Evolutionary conservation across 305 asterid species (phyloP), one percentile per base, ranked within the genome.

Genomic region (Fraxinus xanthoxyloides): DNA sequence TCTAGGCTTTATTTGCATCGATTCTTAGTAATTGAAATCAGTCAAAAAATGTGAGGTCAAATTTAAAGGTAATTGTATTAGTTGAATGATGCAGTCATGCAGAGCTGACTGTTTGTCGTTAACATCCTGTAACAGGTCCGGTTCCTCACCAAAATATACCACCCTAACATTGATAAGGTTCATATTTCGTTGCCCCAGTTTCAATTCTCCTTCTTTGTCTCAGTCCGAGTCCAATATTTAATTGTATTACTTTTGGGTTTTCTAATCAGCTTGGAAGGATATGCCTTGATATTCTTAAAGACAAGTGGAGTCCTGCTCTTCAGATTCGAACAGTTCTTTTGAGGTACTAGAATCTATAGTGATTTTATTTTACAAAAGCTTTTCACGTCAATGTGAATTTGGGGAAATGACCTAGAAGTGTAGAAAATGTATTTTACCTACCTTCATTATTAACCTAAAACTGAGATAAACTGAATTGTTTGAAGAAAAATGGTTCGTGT

Each of bases 221-320:
- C 30, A 31, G 56, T 34, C 74, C 36, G 5, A 3, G 10, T 72
- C 32, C 54, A 40, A 76, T 77, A 5, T 79, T 70, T 59, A 5
- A 32, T 36, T 54, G 80, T 76, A 34, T 54, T 63, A 24, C 17
- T 59, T 67, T 81, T 72, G 78, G 82, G 32, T 54, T 63, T 77
- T 51, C 43, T 43, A 34, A 84, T 84, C 88, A 94, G 99, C 95
- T 95, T 80, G 99, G 99, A 82, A 91, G 99, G 90, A 95, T 95
- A 86, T 95, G 99, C 87, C 93, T 95, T 10, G 99, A 95, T 86
- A 95, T 95, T 86, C 98, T 95, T 5, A 95, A 95, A 88, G 99
- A 95, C 92, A 94, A 95, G 83, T 95, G 98, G 98, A 95, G 99
- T 81, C 99, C 99, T 4, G 99, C 99, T 2, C 98, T 94, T 82